phyloP scores from a whole-genome alignment of 805 yeast genomes.

The Candida nonsorbophila region DNA sequence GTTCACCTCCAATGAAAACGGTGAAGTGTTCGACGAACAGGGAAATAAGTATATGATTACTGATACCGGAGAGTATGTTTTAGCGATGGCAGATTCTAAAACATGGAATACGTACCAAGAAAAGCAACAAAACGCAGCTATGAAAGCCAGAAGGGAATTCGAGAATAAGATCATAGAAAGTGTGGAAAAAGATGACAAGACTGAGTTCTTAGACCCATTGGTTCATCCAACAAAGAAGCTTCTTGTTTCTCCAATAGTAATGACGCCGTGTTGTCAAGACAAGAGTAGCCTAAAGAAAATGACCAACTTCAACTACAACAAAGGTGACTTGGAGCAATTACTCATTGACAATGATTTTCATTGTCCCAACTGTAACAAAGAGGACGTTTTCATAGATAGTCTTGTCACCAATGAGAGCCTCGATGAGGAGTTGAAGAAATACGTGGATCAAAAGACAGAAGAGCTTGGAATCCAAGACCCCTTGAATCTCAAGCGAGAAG shows the following conservation, averaged over 20 bases:
- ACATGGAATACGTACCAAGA: constrained; percentile 88
- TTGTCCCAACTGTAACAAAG: constrained; percentile 80
- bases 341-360: constrained; percentile 79
- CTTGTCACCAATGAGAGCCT: constrained; percentile 58
- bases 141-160: constrained; percentile 50
- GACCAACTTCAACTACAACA: constrained; percentile 34
- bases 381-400: constrained; percentile 73
- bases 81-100: constrained; percentile 89
- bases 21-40: constrained; percentile 39
- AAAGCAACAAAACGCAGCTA: constrained; percentile 47
- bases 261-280: constrained; percentile 74
- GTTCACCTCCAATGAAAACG: constrained; percentile 34
- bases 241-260: constrained; percentile 61
- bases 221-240: constrained; percentile 43
- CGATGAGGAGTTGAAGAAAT: constrained; percentile 49
- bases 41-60: constrained; percentile 72
- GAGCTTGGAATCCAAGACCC: constrained; percentile 35
- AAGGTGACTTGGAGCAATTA: constrained; percentile 33
- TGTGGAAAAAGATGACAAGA: constrained; percentile 22
- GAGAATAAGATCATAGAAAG: constrained; percentile 27
- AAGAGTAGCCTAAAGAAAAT: constrained; percentile 53
- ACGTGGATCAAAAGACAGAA: constrained; percentile 29
- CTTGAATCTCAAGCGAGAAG: constrained; percentile 12
- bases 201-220: constrained; percentile 64
- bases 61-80: constrained; percentile 92